phyloP scores from a whole-genome alignment of 768 basidiomycete species.

The Psilocybe subaeruginosa region DNA sequence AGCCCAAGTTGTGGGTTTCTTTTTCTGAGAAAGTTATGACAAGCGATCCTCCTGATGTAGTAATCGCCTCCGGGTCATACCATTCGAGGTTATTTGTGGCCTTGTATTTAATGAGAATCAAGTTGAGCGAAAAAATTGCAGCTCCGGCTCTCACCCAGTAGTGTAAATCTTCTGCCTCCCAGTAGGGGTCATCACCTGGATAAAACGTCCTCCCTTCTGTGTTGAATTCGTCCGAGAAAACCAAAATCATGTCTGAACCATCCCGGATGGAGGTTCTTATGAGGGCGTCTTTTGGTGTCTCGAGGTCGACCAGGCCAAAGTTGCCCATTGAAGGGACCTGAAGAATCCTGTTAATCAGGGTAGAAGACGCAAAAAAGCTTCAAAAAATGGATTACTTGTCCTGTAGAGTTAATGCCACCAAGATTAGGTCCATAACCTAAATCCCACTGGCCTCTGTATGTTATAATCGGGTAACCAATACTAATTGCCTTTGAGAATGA shows the following conservation, averaged over 20 bases:
- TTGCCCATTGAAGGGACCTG: slow-evolving; percentile 70
- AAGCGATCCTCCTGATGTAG: slow-evolving; percentile 72
- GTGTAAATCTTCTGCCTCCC: slow-evolving; percentile 79
- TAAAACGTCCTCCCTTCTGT: slow-evolving; percentile 76
- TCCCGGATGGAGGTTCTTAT: slow-evolving; percentile 59
- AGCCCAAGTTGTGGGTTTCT: slow-evolving; percentile 68
- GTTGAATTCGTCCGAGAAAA: slow-evolving; percentile 86
- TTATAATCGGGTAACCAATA: slow-evolving; percentile 52
- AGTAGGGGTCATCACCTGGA: slow-evolving; percentile 84
- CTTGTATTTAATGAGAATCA: slow-evolving; percentile 24
- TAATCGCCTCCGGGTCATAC: slow-evolving; percentile 83
- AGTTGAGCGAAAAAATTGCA: background rate
- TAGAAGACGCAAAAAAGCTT: background rate
- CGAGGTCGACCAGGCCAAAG: slow-evolving; percentile 58
- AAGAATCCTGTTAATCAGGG: slow-evolving; percentile 1
- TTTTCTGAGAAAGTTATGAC: slow-evolving; percentile 71
- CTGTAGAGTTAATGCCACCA: slow-evolving; percentile 68
- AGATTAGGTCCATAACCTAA: slow-evolving; percentile 34
- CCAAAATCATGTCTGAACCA: slow-evolving; percentile 56
- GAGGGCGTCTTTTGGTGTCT: slow-evolving; percentile 62
- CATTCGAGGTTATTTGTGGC: slow-evolving; percentile 79
- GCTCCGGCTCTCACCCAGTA: slow-evolving; percentile 59
- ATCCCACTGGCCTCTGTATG: slow-evolving; percentile 27
- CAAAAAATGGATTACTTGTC: slow-evolving; percentile 47
- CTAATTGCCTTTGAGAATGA: slow-evolving; percentile 22